Evolutionary conservation across 164 flowering plant species (phyloP), one percentile per base, ranked within the genome.

Genomic region (Nelumbo lutea): DNA sequence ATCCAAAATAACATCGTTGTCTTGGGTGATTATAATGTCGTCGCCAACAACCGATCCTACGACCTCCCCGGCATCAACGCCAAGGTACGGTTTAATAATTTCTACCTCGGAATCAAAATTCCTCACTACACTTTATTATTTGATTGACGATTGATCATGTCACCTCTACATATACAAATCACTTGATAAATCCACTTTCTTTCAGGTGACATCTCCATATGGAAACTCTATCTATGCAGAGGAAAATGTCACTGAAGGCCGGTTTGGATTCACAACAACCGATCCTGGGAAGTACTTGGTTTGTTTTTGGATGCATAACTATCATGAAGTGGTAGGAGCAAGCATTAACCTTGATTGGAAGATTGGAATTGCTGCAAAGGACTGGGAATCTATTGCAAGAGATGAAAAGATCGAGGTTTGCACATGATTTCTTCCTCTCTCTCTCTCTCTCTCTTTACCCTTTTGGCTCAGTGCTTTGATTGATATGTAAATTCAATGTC

Each of bases 171-270:
- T 27, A 27, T 27, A 27, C 27, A 27, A 27, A 27, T 27, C 27
- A 27, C 27, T 27, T 27, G 27, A 27, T 27, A 27, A 27, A 27
- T 27, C 27, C 27, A 27, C 27, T 27, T 27, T 27, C 27, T 27
- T 71, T 45, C 9, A 83, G 87, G 82, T 83, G 45, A 81, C 87
- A 44, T 83, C 87, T 3, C 87, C 87, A 4, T 81, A 74, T 68
- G 85, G 87, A 9, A 81, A 80, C 76, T 70, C 56, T 64, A 78
- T 81, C 68, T 70, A 83, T 69, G 69, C 77, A 65, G n/a, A 42
- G 14, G 82, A 78, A 51, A 83, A 83, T 67, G 80, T 72, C 42
- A 76, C 83, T 4, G 74, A 78, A 9, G 83, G 87, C 42, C 80
- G 80, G 58, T 83, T 82, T 76, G 87, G 84, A 11, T 81, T 84